Evolutionary conservation across 2,329 filamentous ascomycete genomes (phyloP), one percentile per base, ranked within the genome.

Genomic region (Cladosporium sp.): DNA sequence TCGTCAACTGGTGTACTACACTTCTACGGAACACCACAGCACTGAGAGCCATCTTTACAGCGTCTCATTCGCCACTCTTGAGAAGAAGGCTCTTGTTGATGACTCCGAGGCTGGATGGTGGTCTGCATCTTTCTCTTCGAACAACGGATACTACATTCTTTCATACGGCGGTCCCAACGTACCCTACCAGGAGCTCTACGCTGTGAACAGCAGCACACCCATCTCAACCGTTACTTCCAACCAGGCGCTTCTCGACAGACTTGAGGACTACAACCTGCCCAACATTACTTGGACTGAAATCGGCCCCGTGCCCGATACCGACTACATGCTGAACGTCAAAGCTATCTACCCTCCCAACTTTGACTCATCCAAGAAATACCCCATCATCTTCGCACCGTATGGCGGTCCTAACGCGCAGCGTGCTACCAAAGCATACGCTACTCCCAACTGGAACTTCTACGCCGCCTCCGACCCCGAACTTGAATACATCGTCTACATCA

Each of bases 21-120:
- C 76, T 2, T 84, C 83, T 1, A 84, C 82, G 0, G 78, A 84
- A 58, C 75, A 73, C 38, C 81, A 86, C 69, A 81, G 78, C 53
- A 85, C 82, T 0, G 83, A 86, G 61, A 75, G 79, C 2, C 84
- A 87, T 57, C 58, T 87, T 4, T 87, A 85, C 69, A 83, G 79
- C 2, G 79, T 86, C 9, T 83, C 78, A 0, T 82, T 80, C 58
- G 67, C 70, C 3, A 78, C 73, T 0, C 69, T 72, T 8, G 68
- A 77, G 54, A 77, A 79, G 38, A 81, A 72, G 6, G 67, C 82
- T 0, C 75, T 86, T 0, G 83, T 86, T 4, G 78, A 86, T 47
- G 79, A 83, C 48, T 72, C 68, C 0, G 69, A 78, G 0, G 67
- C 80, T 0, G 84, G 76, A 0, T 78, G 76, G 58, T 87, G 80